Evolutionary conservation across 164 flowering plant species (phyloP).

Genomic region (Piper longum): DNA sequence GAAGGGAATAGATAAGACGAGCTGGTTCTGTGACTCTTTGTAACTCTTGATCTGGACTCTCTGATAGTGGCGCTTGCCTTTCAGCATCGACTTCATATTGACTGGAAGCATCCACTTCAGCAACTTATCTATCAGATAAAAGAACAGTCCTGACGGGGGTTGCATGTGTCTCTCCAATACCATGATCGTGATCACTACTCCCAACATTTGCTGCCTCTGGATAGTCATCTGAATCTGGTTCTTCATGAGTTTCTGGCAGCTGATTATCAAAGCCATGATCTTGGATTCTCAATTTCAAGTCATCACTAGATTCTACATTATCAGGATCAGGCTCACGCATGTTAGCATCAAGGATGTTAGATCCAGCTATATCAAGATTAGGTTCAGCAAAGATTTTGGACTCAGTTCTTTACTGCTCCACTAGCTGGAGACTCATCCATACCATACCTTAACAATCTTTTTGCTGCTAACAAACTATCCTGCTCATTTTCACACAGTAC

Average conservation of each 20-base stretch:
- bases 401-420: conserved; percentile 2
- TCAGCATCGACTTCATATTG: not conserved
- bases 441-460: conserved; percentile 9
- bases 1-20: conserved; percentile 34
- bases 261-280: not conserved
- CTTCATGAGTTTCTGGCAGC: not conserved
- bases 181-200: not conserved
- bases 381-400: too few species aligned
- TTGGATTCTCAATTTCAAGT: not conserved
- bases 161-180: not conserved
- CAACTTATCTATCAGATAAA: conserved; percentile 9
- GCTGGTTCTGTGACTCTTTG: conserved; percentile 77
- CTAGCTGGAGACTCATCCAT: conserved; percentile 11
- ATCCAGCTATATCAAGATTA: too few species aligned
- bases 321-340: conserved; percentile 45
- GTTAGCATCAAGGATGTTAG: too few species aligned
- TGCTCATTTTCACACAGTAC: not conserved
- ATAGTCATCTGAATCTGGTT: conserved; percentile 31
- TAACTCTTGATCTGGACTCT: conserved; percentile 19
- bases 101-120: conserved; percentile 63
- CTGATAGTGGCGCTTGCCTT: not conserved
- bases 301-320: conserved; percentile 4
- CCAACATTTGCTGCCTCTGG: not conserved
- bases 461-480: conserved; percentile 12
- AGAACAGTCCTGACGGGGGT: too few species aligned